Conservation (phyloP, 768 basidiomycete genomes). For the Termitomyces bulborhizus region DNA sequence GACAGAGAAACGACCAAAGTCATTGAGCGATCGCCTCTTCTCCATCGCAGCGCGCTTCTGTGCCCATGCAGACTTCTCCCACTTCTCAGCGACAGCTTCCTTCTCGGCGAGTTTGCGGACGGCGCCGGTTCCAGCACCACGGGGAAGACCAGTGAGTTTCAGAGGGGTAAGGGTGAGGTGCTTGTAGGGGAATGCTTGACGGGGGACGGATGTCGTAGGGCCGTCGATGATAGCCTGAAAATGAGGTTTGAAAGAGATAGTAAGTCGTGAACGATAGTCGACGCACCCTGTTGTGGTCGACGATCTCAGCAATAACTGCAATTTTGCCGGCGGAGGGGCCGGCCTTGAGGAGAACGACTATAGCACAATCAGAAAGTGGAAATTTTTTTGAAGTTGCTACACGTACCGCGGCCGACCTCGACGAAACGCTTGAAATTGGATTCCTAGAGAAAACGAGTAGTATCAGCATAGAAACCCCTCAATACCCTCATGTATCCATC, state of each 20-base stretch:
- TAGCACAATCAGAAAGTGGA: constrained; percentile 1
- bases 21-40: constrained; percentile 71
- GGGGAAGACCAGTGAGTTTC: constrained; percentile 77
- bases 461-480: constrained; percentile 9
- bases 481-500: neutral
- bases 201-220: constrained; percentile 84
- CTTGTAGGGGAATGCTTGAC: constrained; percentile 88
- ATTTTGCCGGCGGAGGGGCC: constrained; percentile 85
- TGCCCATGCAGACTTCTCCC: constrained; percentile 86
- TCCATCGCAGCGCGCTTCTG: constrained; percentile 73
- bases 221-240: constrained; percentile 91
- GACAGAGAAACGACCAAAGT: constrained; percentile 89
- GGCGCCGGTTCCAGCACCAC: constrained; percentile 73
- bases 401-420: constrained; percentile 91
- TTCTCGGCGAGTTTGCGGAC: constrained; percentile 87
- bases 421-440: constrained; percentile 97
- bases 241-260: neutral
- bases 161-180: constrained; percentile 89
- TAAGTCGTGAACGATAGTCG: neutral
- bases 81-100: constrained; percentile 78
- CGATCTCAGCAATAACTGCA: constrained; percentile 94
- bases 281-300: constrained; percentile 96
- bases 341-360: constrained; percentile 89
- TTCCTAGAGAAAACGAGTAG: constrained; percentile 32
- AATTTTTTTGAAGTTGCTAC: neutral